Conservation (phyloP, 129 eudicot genomes). For the Flaveria ramosissima region DNA sequence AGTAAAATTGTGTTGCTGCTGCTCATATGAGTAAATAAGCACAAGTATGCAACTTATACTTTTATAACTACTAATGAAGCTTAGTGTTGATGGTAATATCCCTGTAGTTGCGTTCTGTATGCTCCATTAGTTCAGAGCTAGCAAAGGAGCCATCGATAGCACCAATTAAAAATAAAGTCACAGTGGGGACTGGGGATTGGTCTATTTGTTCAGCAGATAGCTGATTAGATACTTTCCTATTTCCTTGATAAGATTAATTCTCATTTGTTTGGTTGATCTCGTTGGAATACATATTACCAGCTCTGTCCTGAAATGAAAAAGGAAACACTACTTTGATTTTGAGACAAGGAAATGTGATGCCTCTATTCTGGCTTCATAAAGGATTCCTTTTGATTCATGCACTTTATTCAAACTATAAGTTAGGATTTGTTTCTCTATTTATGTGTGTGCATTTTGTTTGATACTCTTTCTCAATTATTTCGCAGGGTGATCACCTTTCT, state of each 20-base stretch:
- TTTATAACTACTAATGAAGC: conserved; percentile 4
- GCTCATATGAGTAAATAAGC: neutral
- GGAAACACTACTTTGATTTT: conserved; percentile 7
- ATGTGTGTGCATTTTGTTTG: conserved; percentile 3
- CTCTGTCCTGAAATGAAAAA: neutral
- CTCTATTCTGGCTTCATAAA: neutral
- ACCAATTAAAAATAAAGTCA: conserved; percentile 4
- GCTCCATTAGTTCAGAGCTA: conserved; percentile 6
- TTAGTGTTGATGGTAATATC: neutral
- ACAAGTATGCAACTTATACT: conserved; percentile 3
- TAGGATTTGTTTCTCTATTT: conserved; percentile 4
- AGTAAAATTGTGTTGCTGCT: neutral
- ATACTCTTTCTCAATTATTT: conserved; percentile 17
- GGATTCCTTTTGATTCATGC: conserved; percentile 6
- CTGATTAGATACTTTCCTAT: conserved; percentile 9
- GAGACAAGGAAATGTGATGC: conserved; percentile 13
- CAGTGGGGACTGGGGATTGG: neutral
- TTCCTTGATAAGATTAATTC: conserved; percentile 14
- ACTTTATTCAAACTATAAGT: conserved; percentile 16
- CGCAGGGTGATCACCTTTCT: conserved; percentile 88
- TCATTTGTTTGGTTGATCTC: conserved; percentile 14
- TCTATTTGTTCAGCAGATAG: conserved; percentile 20
- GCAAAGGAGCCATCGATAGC: conserved; percentile 1
- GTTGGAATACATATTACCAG: conserved; percentile 13
- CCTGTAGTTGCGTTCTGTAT: neutral